These are phyloP conservation scores for Aspergillus cavernicola DNA, from an alignment of 495 filamentous ascomycete genomes.

Conservation along the genomic window DNA sequence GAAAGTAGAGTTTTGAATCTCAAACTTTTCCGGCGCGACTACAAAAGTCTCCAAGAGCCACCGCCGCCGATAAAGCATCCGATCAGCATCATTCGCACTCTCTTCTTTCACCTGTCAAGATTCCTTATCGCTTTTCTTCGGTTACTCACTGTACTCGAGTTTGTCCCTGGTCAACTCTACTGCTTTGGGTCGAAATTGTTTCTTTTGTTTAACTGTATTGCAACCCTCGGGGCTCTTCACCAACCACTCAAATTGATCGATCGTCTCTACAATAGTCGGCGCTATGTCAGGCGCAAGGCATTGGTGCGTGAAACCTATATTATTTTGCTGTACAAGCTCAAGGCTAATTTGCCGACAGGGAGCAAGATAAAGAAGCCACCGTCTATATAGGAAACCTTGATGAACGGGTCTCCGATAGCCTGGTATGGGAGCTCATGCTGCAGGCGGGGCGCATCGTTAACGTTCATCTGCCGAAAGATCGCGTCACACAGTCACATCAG, in stretches of 20 bases:
- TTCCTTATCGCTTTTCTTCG: not conserved
- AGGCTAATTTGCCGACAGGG: slow-evolving; percentile 52
- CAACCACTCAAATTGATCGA: not conserved
- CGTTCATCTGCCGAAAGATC: slow-evolving; percentile 95
- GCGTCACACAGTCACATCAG: slow-evolving; percentile 93
- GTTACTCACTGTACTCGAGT: no score
- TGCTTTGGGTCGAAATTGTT: not conserved
- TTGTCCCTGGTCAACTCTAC: no score
- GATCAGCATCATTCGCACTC: no score
- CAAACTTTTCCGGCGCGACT: slow-evolving; percentile 38
- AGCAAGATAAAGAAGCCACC: slow-evolving; percentile 98
- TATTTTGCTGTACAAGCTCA: not conserved
- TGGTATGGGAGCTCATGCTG: slow-evolving; percentile 97
- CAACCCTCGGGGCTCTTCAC: not conserved
- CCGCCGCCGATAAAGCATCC: slow-evolving; percentile 14
- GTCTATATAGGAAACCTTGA: slow-evolving; percentile 98
- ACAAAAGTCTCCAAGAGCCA: slow-evolving; percentile 7
- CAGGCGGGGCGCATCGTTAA: slow-evolving; percentile 96
- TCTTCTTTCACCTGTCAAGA: not conserved
- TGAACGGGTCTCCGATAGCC: slow-evolving; percentile 84
- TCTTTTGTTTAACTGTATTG: not conserved
- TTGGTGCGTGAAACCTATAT: slow-evolving; percentile 53
- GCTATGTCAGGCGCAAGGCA: slow-evolving; percentile 73
- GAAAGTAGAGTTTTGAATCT: slow-evolving; percentile 20
- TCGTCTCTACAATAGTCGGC: slow-evolving; percentile 13